Percentiles rank a stretch among this genome's conserved stretches.
Conservation (phyloP, 1,284 basidiomycete species). For the Taiwanofungus camphoratus region DNA sequence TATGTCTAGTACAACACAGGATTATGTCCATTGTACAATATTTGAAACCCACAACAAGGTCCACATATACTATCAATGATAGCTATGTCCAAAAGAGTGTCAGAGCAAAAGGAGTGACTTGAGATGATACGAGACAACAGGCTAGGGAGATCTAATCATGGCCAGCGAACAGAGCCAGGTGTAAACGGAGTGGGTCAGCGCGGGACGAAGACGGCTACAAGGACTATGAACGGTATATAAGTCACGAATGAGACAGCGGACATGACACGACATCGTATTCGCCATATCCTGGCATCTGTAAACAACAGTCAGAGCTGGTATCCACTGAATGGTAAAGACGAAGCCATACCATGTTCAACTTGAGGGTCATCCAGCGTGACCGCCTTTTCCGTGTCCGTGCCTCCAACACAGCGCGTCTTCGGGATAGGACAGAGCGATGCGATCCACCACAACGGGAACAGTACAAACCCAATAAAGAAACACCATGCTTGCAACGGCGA, state of each 20-base stretch:
- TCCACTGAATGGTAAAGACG: constrained; percentile 4
- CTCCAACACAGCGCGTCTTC: constrained; percentile 54
- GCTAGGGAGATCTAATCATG: background rate
- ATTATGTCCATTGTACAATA: constrained; percentile 12
- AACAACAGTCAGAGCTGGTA: constrained; percentile 4
- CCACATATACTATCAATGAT: constrained; percentile 10
- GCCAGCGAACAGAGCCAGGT: background rate
- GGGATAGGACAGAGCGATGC: constrained; percentile 57
- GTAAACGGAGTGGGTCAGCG: constrained; percentile 8
- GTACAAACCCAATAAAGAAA: constrained; percentile 67
- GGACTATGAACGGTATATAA: constrained; percentile 73
- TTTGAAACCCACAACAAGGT: constrained; percentile 10
- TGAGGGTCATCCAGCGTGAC: constrained; percentile 73
- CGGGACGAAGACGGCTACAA: constrained; percentile 59
- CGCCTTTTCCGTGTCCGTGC: constrained; percentile 57
- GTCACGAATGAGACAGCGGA: constrained; percentile 58
- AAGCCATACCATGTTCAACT: constrained; percentile 60
- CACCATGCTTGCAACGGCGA: constrained; percentile 69
- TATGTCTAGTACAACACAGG: constrained; percentile 20
- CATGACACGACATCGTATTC: constrained; percentile 68
- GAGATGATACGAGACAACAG: constrained; percentile 3
- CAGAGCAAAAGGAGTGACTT: constrained; percentile 9
- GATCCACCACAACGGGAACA: constrained; percentile 76
- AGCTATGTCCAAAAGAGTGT: constrained; percentile 17
- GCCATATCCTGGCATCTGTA: constrained; percentile 66